Percentiles rank a stretch among this genome's conserved stretches.
Conservation (phyloP, 1,284 basidiomycete species). For the Amylostereum chailletii region DNA sequence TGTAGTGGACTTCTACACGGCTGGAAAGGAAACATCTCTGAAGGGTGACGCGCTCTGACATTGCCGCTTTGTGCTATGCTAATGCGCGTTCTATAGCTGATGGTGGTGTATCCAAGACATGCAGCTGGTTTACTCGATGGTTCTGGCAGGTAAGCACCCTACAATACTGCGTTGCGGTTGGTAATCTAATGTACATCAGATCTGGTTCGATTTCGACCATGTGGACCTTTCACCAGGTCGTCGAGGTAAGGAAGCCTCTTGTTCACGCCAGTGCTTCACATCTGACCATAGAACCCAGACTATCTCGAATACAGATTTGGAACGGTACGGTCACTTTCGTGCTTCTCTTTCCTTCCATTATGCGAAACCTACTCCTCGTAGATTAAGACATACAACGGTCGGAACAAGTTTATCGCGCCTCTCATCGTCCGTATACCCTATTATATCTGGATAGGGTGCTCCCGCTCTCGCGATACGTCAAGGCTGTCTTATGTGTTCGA, state of each 20-base stretch:
- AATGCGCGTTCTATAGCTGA: conserved; percentile 40
- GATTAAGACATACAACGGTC: conserved; percentile 64
- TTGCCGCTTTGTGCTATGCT: not conserved
- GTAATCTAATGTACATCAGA: not conserved
- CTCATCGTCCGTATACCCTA: conserved; percentile 67
- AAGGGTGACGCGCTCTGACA: not conserved
- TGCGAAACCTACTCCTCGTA: conserved; percentile 13
- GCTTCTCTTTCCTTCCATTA: conserved; percentile 3
- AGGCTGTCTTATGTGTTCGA: conserved; percentile 59
- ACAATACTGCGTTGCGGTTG: conserved; percentile 5
- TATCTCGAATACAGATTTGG: conserved; percentile 82
- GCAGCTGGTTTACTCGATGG: conserved; percentile 68
- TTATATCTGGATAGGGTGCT: conserved; percentile 76
- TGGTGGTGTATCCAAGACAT: conserved; percentile 64
- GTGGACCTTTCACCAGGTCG: conserved; percentile 64
- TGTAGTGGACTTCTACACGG: conserved; percentile 79
- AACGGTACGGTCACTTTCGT: conserved; percentile 32
- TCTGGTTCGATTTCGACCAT: conserved; percentile 71
- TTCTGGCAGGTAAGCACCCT: conserved; percentile 58
- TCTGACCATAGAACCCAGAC: conserved; percentile 21
- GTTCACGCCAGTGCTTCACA: not conserved
- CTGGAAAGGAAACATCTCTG: conserved; percentile 45
- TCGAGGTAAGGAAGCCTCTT: conserved; percentile 17
- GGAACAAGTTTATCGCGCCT: conserved; percentile 62
- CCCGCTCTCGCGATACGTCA: conserved; percentile 56